These are phyloP conservation scores for Taphrina flavorubra DNA, from an alignment of 1,139 yeast species.

Conservation along the genomic window DNA sequence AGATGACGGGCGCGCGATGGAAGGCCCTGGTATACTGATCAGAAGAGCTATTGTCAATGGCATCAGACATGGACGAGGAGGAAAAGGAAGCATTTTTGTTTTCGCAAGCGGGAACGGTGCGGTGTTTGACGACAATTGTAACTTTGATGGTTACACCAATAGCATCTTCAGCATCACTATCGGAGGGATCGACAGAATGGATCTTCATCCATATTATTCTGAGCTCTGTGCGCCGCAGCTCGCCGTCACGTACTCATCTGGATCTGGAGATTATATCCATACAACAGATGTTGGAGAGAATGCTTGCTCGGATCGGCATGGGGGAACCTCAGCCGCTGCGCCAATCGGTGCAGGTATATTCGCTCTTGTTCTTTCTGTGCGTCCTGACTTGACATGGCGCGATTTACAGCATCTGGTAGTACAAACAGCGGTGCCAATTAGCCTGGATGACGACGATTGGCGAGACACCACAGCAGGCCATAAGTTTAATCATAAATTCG, in stretches of 20 bases:
- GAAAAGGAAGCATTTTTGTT: slow-evolving; percentile 86
- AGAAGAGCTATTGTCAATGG: slow-evolving; percentile 83
- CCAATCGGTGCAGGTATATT: slow-evolving; percentile 96
- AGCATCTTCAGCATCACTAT: slow-evolving; percentile 94
- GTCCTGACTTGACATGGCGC: slow-evolving; percentile 93
- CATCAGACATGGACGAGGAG: slow-evolving; percentile 77
- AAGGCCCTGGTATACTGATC: slow-evolving; percentile 80
- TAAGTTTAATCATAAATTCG: slow-evolving; percentile 82
- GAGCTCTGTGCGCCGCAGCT: slow-evolving; percentile 95
- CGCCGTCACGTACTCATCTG: slow-evolving; percentile 94
- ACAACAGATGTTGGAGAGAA: slow-evolving; percentile 78
- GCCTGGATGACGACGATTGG: slow-evolving; percentile 64
- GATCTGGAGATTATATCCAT: slow-evolving; percentile 86
- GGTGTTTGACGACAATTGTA: slow-evolving; percentile 80
- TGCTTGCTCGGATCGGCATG: slow-evolving; percentile 76
- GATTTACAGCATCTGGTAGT: slow-evolving; percentile 88
- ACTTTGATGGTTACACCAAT: slow-evolving; percentile 96
- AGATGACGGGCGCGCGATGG: slow-evolving; percentile 86
- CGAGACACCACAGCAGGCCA: slow-evolving; percentile 64
- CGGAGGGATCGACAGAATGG: slow-evolving; percentile 87
- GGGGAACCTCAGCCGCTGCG: slow-evolving; percentile 99
- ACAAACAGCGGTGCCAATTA: slow-evolving; percentile 71
- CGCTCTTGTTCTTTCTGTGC: slow-evolving; percentile 73
- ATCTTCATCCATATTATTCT: slow-evolving; percentile 83
- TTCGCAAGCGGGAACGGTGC: slow-evolving; percentile 99